Conservation (phyloP, 1,284 basidiomycete genomes). For the Wallemia hederae region DNA sequence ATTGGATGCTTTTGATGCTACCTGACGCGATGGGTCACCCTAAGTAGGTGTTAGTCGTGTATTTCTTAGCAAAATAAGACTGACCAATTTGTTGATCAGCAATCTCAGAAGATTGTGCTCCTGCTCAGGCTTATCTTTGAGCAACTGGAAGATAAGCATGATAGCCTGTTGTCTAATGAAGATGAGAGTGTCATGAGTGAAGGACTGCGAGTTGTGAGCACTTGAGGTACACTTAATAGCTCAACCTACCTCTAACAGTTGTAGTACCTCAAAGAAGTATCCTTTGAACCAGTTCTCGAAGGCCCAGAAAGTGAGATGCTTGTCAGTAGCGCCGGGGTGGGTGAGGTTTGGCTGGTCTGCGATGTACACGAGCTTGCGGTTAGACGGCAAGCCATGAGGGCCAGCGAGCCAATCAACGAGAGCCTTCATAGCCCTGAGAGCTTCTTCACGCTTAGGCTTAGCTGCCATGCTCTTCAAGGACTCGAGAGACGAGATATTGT, state of each 20-base stretch:
- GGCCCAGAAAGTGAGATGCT: constrained; percentile 50
- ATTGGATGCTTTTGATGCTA: constrained; percentile 71
- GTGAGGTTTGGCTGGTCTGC: constrained; percentile 51
- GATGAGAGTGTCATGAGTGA: constrained; percentile 58
- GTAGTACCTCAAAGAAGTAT: constrained; percentile 75
- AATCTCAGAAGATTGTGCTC: constrained; percentile 81
- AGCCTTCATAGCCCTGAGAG: constrained; percentile 61
- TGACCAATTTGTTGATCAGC: constrained; percentile 72
- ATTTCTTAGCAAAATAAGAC: constrained; percentile 9
- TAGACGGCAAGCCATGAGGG: constrained; percentile 34
- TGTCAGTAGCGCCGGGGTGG: constrained; percentile 36
- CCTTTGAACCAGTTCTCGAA: constrained; percentile 97
- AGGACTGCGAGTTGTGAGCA: constrained; percentile 22
- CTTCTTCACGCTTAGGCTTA: constrained; percentile 71
- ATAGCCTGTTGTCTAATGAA: constrained; percentile 65
- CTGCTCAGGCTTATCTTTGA: constrained; percentile 78
- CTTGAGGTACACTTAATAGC: not conserved
- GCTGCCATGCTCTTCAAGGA: constrained; percentile 46
- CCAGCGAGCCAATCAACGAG: constrained; percentile 93
- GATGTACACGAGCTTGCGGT: constrained; percentile 66
- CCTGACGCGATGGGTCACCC: constrained; percentile 67
- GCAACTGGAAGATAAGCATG: constrained; percentile 38
- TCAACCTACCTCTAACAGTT: constrained; percentile 46
- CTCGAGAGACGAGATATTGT: constrained; percentile 57
- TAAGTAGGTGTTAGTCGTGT: constrained; percentile 12